These are phyloP conservation scores for Aspergillus neoniger DNA, from an alignment of 2,329 filamentous ascomycete species.

Conservation along the genomic window DNA sequence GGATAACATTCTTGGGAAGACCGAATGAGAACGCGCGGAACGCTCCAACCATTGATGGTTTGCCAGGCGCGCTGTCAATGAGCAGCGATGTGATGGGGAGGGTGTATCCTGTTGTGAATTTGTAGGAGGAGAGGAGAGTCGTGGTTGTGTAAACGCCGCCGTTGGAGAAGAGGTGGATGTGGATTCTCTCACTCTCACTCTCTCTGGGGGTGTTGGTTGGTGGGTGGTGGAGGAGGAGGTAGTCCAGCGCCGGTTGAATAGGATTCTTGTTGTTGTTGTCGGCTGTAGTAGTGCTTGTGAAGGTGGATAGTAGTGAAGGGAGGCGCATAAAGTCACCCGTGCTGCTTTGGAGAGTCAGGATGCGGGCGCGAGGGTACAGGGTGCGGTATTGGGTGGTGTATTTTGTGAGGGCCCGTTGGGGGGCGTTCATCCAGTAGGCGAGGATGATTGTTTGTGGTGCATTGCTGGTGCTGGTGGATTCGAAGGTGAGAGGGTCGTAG, in stretches of 20 bases:
- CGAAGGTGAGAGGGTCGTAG: not conserved
- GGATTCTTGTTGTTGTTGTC: too few species aligned
- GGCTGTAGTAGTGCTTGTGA: too few species aligned
- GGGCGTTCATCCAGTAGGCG: slow-evolving; percentile 53
- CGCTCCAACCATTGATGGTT: slow-evolving; percentile 26
- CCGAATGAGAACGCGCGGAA: slow-evolving; percentile 40
- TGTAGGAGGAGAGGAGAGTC: slow-evolving; percentile 44
- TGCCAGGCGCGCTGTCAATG: slow-evolving; percentile 51
- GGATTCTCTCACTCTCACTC: slow-evolving; percentile 22
- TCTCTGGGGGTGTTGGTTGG: not conserved
- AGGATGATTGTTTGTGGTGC: slow-evolving; percentile 44
- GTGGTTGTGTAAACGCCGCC: slow-evolving; percentile 47
- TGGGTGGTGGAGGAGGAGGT: slow-evolving; percentile 13
- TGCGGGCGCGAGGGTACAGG: slow-evolving; percentile 46
- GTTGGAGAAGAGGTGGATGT: slow-evolving; percentile 54
- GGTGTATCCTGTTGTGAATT: slow-evolving; percentile 30
- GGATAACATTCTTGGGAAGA: slow-evolving; percentile 35
- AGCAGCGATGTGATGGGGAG: slow-evolving; percentile 46
- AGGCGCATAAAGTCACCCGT: slow-evolving; percentile 38
- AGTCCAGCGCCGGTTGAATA: slow-evolving; percentile 33
- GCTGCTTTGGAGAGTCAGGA: slow-evolving; percentile 45
- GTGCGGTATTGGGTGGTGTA: slow-evolving; percentile 49
- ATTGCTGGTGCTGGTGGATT: not conserved
- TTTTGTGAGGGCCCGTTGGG: slow-evolving; percentile 47
- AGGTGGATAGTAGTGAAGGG: slow-evolving; percentile 19